Evolutionary conservation across 768 basidiomycete genomes (phyloP), one percentile per base, ranked within the genome.

Genomic region (Boletus sp.): DNA sequence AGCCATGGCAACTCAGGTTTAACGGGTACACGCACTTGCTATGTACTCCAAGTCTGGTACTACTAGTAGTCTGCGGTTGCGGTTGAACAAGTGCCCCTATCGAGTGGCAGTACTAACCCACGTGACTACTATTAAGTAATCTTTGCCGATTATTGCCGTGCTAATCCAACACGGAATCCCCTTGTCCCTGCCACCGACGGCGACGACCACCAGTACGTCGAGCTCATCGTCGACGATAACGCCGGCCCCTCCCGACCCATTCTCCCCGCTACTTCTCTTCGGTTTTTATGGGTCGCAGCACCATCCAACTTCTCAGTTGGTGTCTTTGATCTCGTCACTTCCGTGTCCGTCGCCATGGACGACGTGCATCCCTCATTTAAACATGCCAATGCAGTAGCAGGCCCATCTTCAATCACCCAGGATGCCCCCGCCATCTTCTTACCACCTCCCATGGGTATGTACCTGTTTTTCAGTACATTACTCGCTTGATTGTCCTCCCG

Each of bases 361-460:
- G 64, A 63, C 54, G 56, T 60, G 58, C 59, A 67, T 63, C 54
- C 56, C 28, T 37, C 57, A 18, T 64, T 65, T 48, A 60, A 76
- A 58, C 69, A 75, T 71, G 52, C 70, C 55, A 84, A 86, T 67
- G 83, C 86, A 57, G 74, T 85, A 63, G 85, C 86, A 52, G 87
- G 86, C 39, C 86, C 87, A 32, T 87, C 86, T 32, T 72, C 71
- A 47, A 44, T 67, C 48, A 32, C 63, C 9, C 72, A 67, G 57
- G 66, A 63, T 52, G 50, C 15, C 1, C 48, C 66, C 4, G 3
- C 40, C 9, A 47, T 73, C 42, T 72, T 70, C 58, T 57, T 76
- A 8, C 74, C 72, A 32, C 64, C 69, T 12, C 63, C 71, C 5
- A 62, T 61, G 61, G 67, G 76, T 77, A 69, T 54, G 67, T 63